Evolutionary conservation across 2,329 filamentous ascomycete genomes (phyloP).

Genomic region (Coniochaeta sp.): DNA sequence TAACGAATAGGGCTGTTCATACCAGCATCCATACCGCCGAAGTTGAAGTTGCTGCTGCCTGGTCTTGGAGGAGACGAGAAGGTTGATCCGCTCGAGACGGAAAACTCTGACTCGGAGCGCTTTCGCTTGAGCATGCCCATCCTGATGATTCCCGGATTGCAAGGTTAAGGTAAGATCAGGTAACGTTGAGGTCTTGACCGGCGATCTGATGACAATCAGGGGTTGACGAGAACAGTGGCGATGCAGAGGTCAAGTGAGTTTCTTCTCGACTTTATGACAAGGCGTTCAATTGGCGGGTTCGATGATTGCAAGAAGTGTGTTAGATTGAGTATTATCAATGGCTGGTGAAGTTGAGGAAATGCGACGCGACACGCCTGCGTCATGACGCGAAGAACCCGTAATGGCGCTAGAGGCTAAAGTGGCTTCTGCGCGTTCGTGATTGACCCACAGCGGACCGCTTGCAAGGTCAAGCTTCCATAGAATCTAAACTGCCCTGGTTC

Average conservation of each 20-base stretch:
- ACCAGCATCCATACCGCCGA: constrained; percentile 24
- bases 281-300: background rate
- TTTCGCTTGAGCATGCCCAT: constrained; percentile 56
- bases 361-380: background rate
- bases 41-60: constrained; percentile 16
- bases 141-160: background rate
- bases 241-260: background rate
- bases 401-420: background rate
- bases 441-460: background rate
- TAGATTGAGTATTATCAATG: background rate
- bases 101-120: constrained; percentile 51
- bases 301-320: too few relatives aligned
- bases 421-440: background rate
- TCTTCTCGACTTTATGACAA: background rate
- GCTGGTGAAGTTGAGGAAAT: background rate
- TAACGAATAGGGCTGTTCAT: constrained; percentile 23
- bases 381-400: background rate
- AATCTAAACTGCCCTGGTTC: too few relatives aligned
- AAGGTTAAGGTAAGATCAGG: background rate
- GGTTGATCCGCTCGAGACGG: constrained; percentile 33
- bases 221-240: background rate
- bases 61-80: constrained; percentile 30
- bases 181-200: background rate
- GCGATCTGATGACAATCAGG: background rate
- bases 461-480: background rate